phyloP scores from a whole-genome alignment of 495 filamentous ascomycete species.

The Podospora didyma region DNA sequence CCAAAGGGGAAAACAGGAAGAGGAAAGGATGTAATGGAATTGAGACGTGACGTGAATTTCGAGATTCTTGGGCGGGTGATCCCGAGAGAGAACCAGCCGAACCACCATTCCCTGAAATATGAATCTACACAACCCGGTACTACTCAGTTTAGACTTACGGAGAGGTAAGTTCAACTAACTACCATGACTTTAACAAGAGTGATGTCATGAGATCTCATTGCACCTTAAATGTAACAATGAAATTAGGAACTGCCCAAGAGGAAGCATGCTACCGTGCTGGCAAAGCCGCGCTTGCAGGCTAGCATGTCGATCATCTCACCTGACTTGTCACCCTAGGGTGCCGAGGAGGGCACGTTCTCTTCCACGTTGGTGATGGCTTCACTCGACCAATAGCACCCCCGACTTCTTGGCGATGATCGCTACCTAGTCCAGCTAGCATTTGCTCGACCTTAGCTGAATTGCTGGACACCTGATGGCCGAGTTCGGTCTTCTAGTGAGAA shows the following conservation, averaged over 20 bases:
- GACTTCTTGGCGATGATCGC: conserved; percentile 4
- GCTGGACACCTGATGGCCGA: neutral
- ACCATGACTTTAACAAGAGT: neutral
- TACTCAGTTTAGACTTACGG: no score
- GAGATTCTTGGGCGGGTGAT: no score
- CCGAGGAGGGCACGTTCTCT: neutral
- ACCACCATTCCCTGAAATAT: no score
- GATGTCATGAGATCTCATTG: neutral
- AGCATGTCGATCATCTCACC: neutral
- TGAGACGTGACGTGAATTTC: no score
- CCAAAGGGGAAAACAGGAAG: no score
- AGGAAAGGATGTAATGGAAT: no score
- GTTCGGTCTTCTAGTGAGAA: neutral
- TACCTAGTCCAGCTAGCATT: neutral
- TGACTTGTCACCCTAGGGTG: neutral
- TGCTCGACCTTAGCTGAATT: neutral
- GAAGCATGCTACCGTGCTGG: neutral
- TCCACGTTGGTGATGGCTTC: conserved; percentile 2
- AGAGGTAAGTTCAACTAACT: neutral
- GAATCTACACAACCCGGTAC: no score
- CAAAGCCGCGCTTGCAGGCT: neutral
- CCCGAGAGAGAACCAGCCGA: no score
- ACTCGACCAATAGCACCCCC: neutral
- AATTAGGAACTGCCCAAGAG: neutral
- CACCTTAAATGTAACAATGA: neutral